Evolutionary conservation across 768 basidiomycete genomes (phyloP), one percentile per base, ranked within the genome.

Genomic region (Lentinula aciculospora): DNA sequence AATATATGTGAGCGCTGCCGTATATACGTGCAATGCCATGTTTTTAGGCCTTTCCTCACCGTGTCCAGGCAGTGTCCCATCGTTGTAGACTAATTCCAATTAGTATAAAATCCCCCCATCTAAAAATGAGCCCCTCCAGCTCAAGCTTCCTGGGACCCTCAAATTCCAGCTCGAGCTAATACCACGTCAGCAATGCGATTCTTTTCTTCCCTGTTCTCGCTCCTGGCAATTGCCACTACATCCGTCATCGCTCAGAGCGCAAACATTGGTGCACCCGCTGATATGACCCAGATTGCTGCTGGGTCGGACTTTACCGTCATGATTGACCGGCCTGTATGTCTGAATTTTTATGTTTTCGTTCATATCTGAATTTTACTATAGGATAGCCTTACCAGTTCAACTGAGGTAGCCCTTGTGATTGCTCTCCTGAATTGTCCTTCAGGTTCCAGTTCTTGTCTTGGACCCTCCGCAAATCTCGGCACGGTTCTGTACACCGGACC

Each of bases 261-360:
- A 3, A 23, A 15, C 8, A 78, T 85, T 32, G 75, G 75, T 7
- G 66, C 66, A 27, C 82, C 83, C 4, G 62, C 68, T 3, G 63
- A 67, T 2, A 71, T 71, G 8, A 59, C 70, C 2, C 53, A 64
- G 9, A 71, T 82, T 7, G 48, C 37, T 8, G 61, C 75, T 36
- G 81, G 82, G 4, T 64, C 60, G 7, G 61, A 63, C 9, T 48
- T 83, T 36, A 73, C 66, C 3, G 76, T 83, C 3, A 76, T 80
- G 60, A 63, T 84, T 10, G 77, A 78, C 53, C 71, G 72, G 49
- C 79, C 78, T 3, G 81, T 83, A 64, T n/a, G 78, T 34, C 46
- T 23, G 12, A 27, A 45, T 27, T 25, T 53, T 19, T n/a, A 5
- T 39, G 1, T 19, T 7, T 7, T 10, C 9, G 3, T 12, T 47